Base-by-base conservation (phyloP, 495 filamentous ascomycete genomes). In the Hypoxylon lienhwacheense region DNA sequence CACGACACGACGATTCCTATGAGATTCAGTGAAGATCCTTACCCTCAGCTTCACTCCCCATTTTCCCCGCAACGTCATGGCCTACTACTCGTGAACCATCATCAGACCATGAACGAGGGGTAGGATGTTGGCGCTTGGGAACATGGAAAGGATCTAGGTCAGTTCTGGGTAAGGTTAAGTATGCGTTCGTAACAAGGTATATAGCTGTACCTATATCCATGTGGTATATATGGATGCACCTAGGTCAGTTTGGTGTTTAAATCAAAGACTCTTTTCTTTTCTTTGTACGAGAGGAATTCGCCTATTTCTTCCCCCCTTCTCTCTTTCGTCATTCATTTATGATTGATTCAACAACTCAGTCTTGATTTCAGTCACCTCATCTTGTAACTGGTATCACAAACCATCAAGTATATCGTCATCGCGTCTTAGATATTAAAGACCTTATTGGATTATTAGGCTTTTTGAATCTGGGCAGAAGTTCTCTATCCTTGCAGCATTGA, bases 11-110 rank as follows among this genome's bases (percentile, higher is more conserved):
- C 7, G 15, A 7, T 15, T 46, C 39, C 39, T 19, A 52, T 35
- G 26, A 16, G 34, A 26, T 47, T 42, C 33, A 26, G 28, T 44
- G 51, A 39, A 14, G 31, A 51, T 41, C 51, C 21, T 29, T 55
- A 15, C 26, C 39, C 22, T 53, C 59, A 57, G 53, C 42, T 43
- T 62, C 41, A 25, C 19, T 43, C 52, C 16, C 19, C 14, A 7
- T 11, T 51, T 47, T 46, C 35, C 57, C 37, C 50, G 47, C 57
- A 46, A 37, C 46, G 40, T 61, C 57, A 61, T 55, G 50, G 28
- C 49, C 49, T 45, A 22, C 25, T 22, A 22, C 26, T 55, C 40
- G 45, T 54, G 45, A 60, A 54, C 46, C 57, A 47, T 50, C 41
- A 45, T 44, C 45, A 37, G 57, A 21, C 39, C 56, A 60, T 17